Evolutionary conservation across 192 early-diverging fungal species (phyloP).

Genomic region (Coemansia sp.): DNA sequence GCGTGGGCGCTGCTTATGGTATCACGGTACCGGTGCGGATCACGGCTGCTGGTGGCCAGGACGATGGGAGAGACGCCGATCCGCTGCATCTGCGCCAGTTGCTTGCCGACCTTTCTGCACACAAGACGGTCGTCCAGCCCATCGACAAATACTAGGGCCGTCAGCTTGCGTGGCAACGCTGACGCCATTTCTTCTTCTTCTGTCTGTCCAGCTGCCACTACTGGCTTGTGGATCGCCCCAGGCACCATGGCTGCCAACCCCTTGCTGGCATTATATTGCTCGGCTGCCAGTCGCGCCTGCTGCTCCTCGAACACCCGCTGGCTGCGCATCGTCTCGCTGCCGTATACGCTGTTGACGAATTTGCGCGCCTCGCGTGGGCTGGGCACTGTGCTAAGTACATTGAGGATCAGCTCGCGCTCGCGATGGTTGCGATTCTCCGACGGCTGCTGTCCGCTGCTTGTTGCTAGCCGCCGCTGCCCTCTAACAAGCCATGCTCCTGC

Average conservation of each 20-base stretch:
- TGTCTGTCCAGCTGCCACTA: background rate
- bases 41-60: slow-evolving; percentile 3
- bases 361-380: slow-evolving; percentile 54
- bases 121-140: slow-evolving; percentile 1
- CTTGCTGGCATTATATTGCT: slow-evolving; percentile 8
- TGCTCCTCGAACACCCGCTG: slow-evolving; percentile 44
- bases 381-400: slow-evolving; percentile 48
- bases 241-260: slow-evolving; percentile 14
- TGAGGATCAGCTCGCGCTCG: slow-evolving; percentile 52
- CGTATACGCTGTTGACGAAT: slow-evolving; percentile 48
- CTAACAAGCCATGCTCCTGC: background rate
- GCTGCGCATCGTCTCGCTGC: slow-evolving; percentile 45
- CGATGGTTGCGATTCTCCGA: slow-evolving; percentile 8
- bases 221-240: slow-evolving; percentile 16
- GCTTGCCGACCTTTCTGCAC: slow-evolving; percentile 30
- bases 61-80: slow-evolving; percentile 52
- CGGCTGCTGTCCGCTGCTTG: background rate
- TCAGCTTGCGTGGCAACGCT: slow-evolving; percentile 22
- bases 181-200: slow-evolving; percentile 1
- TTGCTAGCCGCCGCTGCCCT: background rate
- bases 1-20: slow-evolving; percentile 22
- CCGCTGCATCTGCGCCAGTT: slow-evolving; percentile 53
- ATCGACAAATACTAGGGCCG: slow-evolving; percentile 36
- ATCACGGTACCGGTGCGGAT: slow-evolving; percentile 10
- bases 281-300: slow-evolving; percentile 29